These are phyloP conservation scores for Prunus dulcis DNA, from an alignment of 306 rosid genomes.

Conservation along the genomic window DNA sequence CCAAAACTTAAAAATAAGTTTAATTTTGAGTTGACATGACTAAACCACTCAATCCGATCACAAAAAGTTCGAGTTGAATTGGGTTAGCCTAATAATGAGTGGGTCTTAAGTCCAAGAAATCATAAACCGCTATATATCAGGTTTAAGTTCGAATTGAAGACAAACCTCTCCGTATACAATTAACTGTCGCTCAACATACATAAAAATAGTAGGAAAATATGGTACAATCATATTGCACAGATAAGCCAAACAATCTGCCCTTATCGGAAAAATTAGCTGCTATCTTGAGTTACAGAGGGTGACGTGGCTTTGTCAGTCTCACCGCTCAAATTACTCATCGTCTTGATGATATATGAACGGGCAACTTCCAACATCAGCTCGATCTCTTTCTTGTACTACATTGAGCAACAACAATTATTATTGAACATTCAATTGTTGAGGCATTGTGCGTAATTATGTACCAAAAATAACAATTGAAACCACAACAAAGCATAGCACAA, in stretches of 20 bases:
- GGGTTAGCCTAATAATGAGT: too few species aligned
- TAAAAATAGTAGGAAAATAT: background rate
- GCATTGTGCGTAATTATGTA: conserved; percentile 1
- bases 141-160: background rate
- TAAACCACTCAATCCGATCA: too few species aligned
- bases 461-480: background rate
- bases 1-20: too few species aligned
- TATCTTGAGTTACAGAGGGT: conserved; percentile 32
- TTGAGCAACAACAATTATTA: conserved; percentile 21
- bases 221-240: background rate
- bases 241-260: conserved; percentile 20
- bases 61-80: too few species aligned
- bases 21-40: too few species aligned
- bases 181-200: conserved; percentile 15
- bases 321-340: conserved; percentile 29
- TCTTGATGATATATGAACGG: conserved; percentile 46
- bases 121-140: too few species aligned
- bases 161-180: conserved; percentile 26
- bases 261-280: conserved; percentile 26
- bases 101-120: too few species aligned
- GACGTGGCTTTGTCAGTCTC: conserved; percentile 33
- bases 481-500: conserved; percentile 25
- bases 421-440: background rate
- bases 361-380: conserved; percentile 76
- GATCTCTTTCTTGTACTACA: conserved; percentile 93